Evolutionary conservation across 768 basidiomycete genomes (phyloP).

Genomic region (Phanerochaete sordida): DNA sequence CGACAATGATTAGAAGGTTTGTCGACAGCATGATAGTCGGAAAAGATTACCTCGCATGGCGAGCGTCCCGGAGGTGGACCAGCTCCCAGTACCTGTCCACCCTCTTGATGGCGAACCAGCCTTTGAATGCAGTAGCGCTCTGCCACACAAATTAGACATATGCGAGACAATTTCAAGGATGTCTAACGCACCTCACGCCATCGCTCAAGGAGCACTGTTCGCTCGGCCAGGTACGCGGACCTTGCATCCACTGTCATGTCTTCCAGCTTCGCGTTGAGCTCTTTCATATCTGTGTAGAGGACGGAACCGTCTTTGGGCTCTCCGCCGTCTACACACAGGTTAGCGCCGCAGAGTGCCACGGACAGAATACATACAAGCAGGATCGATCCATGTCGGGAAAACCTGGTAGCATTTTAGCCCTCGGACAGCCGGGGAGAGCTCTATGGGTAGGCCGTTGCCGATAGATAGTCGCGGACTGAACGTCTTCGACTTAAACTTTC

Average conservation of each 20-base stretch:
- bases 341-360: too few relatives aligned
- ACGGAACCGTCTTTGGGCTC: neutral
- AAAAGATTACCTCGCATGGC: neutral
- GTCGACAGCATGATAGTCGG: neutral
- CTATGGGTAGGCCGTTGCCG: too few relatives aligned
- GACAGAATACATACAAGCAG: too few relatives aligned
- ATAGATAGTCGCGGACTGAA: too few relatives aligned
- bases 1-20: too few relatives aligned
- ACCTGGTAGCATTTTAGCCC: neutral
- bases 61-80: neutral
- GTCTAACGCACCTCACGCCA: neutral
- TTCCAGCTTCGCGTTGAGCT: neutral
- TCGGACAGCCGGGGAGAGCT: neutral
- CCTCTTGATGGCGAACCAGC: neutral
- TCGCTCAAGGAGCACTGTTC: neutral
- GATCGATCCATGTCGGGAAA: too few relatives aligned
- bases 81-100: neutral
- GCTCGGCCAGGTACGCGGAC: neutral
- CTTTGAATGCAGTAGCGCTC: neutral
- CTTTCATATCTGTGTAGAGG: neutral
- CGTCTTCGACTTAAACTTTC: too few relatives aligned
- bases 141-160: neutral
- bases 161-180: neutral
- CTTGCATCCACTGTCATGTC: neutral
- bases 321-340: too few relatives aligned